phyloP scores from a whole-genome alignment of 140 eudicot species.

The Stevia rebaudiana region DNA sequence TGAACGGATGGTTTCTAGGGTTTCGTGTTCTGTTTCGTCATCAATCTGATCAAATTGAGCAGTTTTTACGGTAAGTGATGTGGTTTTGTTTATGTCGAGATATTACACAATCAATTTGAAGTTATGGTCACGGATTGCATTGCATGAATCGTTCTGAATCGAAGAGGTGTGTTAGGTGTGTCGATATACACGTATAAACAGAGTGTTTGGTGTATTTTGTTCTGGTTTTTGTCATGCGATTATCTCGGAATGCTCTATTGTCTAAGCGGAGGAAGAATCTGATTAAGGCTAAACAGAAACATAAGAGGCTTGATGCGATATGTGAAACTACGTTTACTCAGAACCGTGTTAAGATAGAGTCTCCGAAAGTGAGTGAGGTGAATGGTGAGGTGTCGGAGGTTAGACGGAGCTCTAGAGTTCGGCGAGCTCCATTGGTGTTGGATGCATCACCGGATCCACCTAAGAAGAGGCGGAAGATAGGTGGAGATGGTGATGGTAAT shows the following conservation, averaged over 20 bases:
- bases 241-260: conserved; percentile 39
- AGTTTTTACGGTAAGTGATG: conserved; percentile 31
- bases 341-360: conserved; percentile 45
- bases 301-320: conserved; percentile 76
- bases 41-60: conserved; percentile 32
- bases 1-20: conserved; percentile 39
- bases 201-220: conserved; percentile 8
- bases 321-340: conserved; percentile 48
- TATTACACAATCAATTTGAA: conserved; percentile 10
- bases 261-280: conserved; percentile 37
- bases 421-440: conserved; percentile 67
- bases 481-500: conserved; percentile 20
- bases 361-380: conserved; percentile 33
- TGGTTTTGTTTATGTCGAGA: conserved; percentile 14
- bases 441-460: conserved; percentile 79
- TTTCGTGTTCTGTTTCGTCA: conserved; percentile 23
- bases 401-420: conserved; percentile 71
- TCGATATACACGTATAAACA: conserved; percentile 5
- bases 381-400: conserved; percentile 47
- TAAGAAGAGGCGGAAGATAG: conserved; percentile 53
- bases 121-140: conserved; percentile 18
- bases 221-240: conserved; percentile 53
- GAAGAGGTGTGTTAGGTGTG: conserved; percentile 16
- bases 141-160: conserved; percentile 10
- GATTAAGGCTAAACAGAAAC: conserved; percentile 65